Percentiles rank a stretch among this genome's conserved stretches.
Conservation (phyloP, 345 rosid genomes). For the Salix caprea region DNA sequence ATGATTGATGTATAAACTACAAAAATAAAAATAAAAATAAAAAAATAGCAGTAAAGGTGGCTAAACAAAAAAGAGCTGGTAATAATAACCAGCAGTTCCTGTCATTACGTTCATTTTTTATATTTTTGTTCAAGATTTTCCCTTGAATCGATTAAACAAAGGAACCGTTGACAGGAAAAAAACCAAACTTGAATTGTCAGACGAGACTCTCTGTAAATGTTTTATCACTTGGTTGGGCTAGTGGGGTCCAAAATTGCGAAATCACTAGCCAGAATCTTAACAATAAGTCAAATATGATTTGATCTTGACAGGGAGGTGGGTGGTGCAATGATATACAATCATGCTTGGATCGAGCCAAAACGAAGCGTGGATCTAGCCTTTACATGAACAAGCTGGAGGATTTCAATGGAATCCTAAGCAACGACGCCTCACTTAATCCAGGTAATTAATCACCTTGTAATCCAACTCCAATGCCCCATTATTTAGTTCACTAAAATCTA, state of each 20-base stretch:
- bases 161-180: no score
- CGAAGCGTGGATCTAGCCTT: conserved; percentile 73
- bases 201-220: no score
- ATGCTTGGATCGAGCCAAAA: conserved; percentile 67
- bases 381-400: conserved; percentile 58
- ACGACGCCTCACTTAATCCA: conserved; percentile 76
- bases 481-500: background rate
- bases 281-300: background rate
- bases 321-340: conserved; percentile 88
- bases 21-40: background rate
- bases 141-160: no score
- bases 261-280: background rate
- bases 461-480: background rate
- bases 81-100: no score
- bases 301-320: conserved; percentile 73
- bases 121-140: no score
- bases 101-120: no score
- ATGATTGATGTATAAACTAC: no score
- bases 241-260: background rate
- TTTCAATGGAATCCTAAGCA: conserved; percentile 83
- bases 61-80: no score
- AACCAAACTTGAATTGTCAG: no score
- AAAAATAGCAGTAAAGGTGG: no score
- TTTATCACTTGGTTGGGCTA: no score
- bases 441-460: conserved; percentile 34